These are phyloP conservation scores for Millerago galiae DNA, from an alignment of 805 yeast genomes.

Conservation along the genomic window DNA sequence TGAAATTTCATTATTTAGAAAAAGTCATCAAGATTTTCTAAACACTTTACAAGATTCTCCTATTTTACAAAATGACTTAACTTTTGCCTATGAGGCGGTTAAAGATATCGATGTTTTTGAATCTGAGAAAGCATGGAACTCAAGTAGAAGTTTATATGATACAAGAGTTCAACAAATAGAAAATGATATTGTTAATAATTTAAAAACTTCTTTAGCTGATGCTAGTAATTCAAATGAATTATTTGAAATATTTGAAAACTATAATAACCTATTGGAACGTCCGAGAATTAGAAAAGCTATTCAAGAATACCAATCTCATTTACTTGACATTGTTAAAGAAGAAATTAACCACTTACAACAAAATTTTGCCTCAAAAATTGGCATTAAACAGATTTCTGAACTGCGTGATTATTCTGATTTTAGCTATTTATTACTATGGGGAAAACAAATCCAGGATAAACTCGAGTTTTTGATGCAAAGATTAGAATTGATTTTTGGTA, in stretches of 20 bases:
- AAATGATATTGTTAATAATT: conserved; percentile 32
- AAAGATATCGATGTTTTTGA: conserved; percentile 32
- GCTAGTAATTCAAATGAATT: conserved; percentile 41
- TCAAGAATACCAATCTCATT: conserved; percentile 49
- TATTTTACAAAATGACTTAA: conserved; percentile 26
- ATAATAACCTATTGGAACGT: conserved; percentile 41
- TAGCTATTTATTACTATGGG: conserved; percentile 45
- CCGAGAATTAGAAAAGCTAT: conserved; percentile 53
- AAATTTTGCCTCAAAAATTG: conserved; percentile 30
- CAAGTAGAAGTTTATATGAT: conserved; percentile 35
- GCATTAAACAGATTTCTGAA: conserved; percentile 31
- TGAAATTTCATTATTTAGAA: conserved; percentile 40
- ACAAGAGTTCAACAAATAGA: conserved; percentile 41
- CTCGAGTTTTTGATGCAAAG: conserved; percentile 35
- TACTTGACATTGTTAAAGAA: conserved; percentile 41
- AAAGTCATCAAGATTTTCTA: conserved; percentile 45
- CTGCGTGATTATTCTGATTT: conserved; percentile 42
- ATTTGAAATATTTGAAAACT: conserved; percentile 44
- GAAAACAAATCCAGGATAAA: conserved; percentile 41
- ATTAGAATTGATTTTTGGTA: conserved; percentile 48
- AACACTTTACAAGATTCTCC: conserved; percentile 26
- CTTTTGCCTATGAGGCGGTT: conserved; percentile 36
- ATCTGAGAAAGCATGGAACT: conserved; percentile 34
- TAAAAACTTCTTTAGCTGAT: conserved; percentile 33
- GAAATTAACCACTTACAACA: conserved; percentile 40